phyloP scores from a whole-genome alignment of 116 monocot species.

The Dioscorea cayenensis region DNA sequence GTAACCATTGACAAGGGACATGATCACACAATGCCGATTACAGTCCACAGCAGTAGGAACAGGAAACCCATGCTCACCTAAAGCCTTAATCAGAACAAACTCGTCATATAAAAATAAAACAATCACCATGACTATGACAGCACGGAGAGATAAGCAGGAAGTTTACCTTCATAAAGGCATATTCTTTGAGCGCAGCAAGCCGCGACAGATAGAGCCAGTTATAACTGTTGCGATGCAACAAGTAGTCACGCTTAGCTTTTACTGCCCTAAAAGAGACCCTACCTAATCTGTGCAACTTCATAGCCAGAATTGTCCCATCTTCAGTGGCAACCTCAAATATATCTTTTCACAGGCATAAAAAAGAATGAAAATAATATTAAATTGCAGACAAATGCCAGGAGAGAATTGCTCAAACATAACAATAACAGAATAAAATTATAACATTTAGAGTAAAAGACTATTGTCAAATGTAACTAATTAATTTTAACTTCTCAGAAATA shows the following conservation, averaged over 20 bases:
- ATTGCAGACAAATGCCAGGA: not conserved
- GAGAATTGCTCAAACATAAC: not conserved
- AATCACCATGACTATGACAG: not conserved
- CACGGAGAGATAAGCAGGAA: not conserved
- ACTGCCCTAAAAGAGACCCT: slow-evolving; percentile 91
- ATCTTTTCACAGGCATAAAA: slow-evolving; percentile 30
- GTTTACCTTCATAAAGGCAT: slow-evolving; percentile 93
- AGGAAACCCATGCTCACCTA: slow-evolving; percentile 94
- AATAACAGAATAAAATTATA: not conserved
- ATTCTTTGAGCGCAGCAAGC: slow-evolving; percentile 94
- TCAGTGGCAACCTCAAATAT: slow-evolving; percentile 95
- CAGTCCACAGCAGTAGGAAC: slow-evolving; percentile 93
- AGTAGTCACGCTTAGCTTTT: slow-evolving; percentile 96
- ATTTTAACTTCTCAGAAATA: not conserved
- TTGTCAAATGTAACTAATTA: too few relatives aligned
- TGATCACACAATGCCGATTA: slow-evolving; percentile 90
- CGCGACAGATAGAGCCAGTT: slow-evolving; percentile 96
- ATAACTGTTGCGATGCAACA: slow-evolving; percentile 63
- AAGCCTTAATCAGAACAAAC: slow-evolving; percentile 39
- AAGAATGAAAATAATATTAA: not conserved
- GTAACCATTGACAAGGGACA: slow-evolving; percentile 93
- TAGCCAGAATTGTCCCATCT: slow-evolving; percentile 80
- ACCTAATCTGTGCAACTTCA: slow-evolving; percentile 95
- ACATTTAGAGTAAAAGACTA: too few relatives aligned
- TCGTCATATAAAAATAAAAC: not conserved